phyloP scores from a whole-genome alignment of 2,329 filamentous ascomycete genomes.

The Fusarium sp. region DNA sequence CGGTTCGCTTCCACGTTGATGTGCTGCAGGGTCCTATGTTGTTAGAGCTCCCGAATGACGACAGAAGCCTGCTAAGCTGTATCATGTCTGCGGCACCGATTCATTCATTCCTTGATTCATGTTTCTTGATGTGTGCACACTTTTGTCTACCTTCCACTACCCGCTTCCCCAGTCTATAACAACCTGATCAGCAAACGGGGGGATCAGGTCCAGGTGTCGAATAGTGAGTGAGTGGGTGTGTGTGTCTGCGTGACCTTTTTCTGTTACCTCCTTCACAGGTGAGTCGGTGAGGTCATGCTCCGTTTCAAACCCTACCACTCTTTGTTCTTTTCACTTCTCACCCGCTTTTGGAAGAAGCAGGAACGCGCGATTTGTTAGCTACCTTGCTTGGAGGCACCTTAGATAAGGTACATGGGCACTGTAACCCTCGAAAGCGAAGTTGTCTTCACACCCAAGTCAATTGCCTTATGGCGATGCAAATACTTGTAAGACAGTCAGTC shows the following conservation, averaged over 20 bases:
- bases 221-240: neutral
- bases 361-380: conserved; percentile 23
- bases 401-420: neutral
- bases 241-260: conserved; percentile 5
- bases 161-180: neutral
- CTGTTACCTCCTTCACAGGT: conserved; percentile 17
- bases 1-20: conserved; percentile 27
- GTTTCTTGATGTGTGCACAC: neutral
- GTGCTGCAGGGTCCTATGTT: conserved; percentile 29
- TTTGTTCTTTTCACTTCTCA: neutral
- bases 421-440: neutral
- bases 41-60: conserved; percentile 6
- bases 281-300: conserved; percentile 27
- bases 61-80: neutral
- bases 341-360: neutral
- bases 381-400: neutral
- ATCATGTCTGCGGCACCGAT: conserved; percentile 9
- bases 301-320: conserved; percentile 5
- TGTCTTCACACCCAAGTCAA: neutral
- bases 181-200: neutral
- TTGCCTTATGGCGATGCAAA: conserved; percentile 9
- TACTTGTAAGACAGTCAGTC: neutral
- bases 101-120: conserved; percentile 3
- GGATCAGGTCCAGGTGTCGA: conserved; percentile 6
- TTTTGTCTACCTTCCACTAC: neutral